phyloP scores from a whole-genome alignment of 2,329 filamentous ascomycete species.

The Pestalotiopsis sp. region DNA sequence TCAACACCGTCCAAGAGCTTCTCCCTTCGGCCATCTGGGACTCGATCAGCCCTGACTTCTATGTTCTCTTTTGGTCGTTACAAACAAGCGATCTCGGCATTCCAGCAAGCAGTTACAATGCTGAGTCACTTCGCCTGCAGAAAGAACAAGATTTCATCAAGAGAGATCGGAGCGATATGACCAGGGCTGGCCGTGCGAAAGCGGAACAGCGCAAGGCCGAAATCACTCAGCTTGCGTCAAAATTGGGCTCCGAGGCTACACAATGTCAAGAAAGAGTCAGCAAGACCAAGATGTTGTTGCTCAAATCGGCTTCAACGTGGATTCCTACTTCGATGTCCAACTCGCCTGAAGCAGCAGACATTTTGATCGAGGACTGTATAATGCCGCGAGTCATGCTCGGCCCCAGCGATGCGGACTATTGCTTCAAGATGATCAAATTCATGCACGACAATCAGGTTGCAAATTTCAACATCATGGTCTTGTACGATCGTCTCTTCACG shows the following conservation, averaged over 20 bases:
- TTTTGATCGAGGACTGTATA: slow-evolving; percentile 86
- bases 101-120: slow-evolving; percentile 75
- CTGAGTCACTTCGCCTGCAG: slow-evolving; percentile 71
- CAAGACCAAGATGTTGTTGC: slow-evolving; percentile 69
- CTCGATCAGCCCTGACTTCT: slow-evolving; percentile 78
- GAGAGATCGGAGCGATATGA: slow-evolving; percentile 74
- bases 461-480: slow-evolving; percentile 82
- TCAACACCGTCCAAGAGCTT: slow-evolving; percentile 65
- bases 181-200: slow-evolving; percentile 63
- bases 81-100: slow-evolving; percentile 80
- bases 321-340: slow-evolving; percentile 70
- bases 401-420: slow-evolving; percentile 85
- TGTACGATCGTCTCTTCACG: slow-evolving; percentile 84
- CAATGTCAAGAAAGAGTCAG: slow-evolving; percentile 68
- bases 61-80: slow-evolving; percentile 89
- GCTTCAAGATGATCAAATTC: slow-evolving; percentile 82
- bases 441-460: slow-evolving; percentile 83
- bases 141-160: slow-evolving; percentile 68
- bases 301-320: slow-evolving; percentile 71
- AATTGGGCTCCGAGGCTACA: slow-evolving; percentile 73
- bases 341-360: slow-evolving; percentile 69
- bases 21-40: slow-evolving; percentile 67
- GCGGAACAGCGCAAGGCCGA: slow-evolving; percentile 73
- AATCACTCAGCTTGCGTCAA: slow-evolving; percentile 68
- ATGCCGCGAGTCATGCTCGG: slow-evolving; percentile 86